Base-by-base conservation (phyloP, 2,329 filamentous ascomycete species). In the Bipolaris gigantea region DNA sequence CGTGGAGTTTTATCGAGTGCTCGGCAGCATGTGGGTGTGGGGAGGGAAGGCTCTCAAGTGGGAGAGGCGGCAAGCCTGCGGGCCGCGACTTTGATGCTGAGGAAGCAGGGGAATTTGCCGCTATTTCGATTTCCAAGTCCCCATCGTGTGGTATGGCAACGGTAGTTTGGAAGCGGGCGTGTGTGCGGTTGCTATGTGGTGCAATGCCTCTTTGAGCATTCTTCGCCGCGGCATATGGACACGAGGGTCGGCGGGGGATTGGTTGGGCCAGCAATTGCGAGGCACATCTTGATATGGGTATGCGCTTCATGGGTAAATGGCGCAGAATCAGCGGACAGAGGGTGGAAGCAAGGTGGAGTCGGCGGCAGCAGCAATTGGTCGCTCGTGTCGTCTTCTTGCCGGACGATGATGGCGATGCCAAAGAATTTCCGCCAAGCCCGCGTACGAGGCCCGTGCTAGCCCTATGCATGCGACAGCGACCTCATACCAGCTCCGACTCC, bases 1-100 rank as follows among this genome's bases (percentile, higher is more conserved):
- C 92, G 60, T 92, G 87, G 65, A 99, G 88, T 80, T 97, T 97
- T 59, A 92, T 87, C 42, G 93, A 97, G 62, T 80, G 75, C 56
- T 81, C 77, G 39, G 91, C 89, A 62, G 82, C 81, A 66, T 83
- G 78, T 62, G 86, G 85, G 50, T 83, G 83, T 62, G 91, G 90
- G 67, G 90, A 93, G 48, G 90, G 89, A 60, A 88, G 80, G 58
- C 70, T 56, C 65, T 76, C 74, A 51, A 62, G 67, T n/a, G 60
- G 55, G 16, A 52, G 43, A 8, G 49, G 25, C n/a, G 32, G 35
- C 49, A 45, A 27, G 54, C 30, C 27, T 11, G 38, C 34, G 13
- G 46, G 27, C 27, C 60, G 36, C 50, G 57, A 55, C 34, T 48
- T 47, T 55, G 47, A 38, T 46, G 42, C 38, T 19, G 52, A 30